Percentiles rank a stretch among this genome's conserved stretches.
phyloP scores from a whole-genome alignment of 2,329 filamentous ascomycete species.

The Pseudocercospora ulei region DNA sequence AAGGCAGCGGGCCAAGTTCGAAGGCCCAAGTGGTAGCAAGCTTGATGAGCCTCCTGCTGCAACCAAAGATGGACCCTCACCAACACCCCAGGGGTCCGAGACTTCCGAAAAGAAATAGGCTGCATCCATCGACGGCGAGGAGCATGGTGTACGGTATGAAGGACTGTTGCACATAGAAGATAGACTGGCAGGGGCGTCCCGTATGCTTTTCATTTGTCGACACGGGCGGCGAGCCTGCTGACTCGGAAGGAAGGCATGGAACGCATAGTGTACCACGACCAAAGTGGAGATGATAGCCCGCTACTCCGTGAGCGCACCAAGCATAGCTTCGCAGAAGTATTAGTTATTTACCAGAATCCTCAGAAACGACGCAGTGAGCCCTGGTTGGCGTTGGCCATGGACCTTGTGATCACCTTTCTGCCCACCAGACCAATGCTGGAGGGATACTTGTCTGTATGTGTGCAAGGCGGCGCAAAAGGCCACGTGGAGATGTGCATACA shows the following conservation, averaged over 20 bases:
- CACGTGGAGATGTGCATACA: too few species aligned
- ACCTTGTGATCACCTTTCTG: too few species aligned
- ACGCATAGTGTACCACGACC: constrained; percentile 4
- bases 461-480: too few species aligned
- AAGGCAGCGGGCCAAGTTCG: constrained; percentile 19
- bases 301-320: constrained; percentile 5
- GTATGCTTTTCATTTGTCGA: constrained; percentile 8
- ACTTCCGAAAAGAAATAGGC: constrained; percentile 6
- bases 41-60: constrained; percentile 5
- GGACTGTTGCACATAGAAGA: constrained; percentile 4
- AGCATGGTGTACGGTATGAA: constrained; percentile 1
- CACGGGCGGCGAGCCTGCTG: constrained; percentile 1
- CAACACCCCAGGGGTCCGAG: constrained; percentile 7
- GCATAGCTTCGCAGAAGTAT: constrained; percentile 5
- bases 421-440: too few species aligned
- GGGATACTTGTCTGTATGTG: too few species aligned
- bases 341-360: too few species aligned
- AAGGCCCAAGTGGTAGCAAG: constrained; percentile 5
- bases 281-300: constrained; percentile 4
- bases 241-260: background rate
- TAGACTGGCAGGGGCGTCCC: constrained; percentile 6
- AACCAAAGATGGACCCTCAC: constrained; percentile 6
- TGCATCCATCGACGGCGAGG: constrained; percentile 3
- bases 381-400: too few species aligned
- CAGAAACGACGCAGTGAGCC: too few species aligned